phyloP scores from a whole-genome alignment of 2,329 filamentous ascomycete genomes.

The Aspergillus felis region DNA sequence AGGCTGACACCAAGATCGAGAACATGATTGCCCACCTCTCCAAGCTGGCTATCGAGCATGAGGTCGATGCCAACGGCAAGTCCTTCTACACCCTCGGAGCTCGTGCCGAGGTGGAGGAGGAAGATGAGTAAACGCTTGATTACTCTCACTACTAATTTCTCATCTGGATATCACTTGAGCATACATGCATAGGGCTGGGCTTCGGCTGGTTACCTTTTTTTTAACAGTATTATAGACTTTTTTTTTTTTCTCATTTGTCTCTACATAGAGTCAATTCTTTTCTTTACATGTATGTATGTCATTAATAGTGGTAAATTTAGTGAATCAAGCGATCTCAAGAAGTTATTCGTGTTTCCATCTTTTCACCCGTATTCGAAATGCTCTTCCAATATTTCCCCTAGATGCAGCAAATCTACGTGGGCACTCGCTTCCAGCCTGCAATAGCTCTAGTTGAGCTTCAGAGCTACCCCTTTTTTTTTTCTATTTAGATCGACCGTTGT shows the following conservation, averaged over 20 bases:
- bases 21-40: slow-evolving; percentile 51
- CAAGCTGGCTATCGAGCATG: slow-evolving; percentile 51
- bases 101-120: slow-evolving; percentile 41
- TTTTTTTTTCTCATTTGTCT: slow-evolving; percentile 31
- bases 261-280: slow-evolving; percentile 33
- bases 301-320: slow-evolving; percentile 39
- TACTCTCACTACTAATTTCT: slow-evolving; percentile 22
- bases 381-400: no score
- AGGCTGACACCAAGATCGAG: slow-evolving; percentile 52
- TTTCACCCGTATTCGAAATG: not conserved
- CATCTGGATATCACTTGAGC: slow-evolving; percentile 34
- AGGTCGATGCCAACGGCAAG: slow-evolving; percentile 45
- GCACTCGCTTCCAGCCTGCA: not conserved
- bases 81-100: slow-evolving; percentile 42
- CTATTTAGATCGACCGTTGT: not conserved
- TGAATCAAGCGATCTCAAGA: slow-evolving; percentile 34
- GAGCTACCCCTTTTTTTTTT: not conserved
- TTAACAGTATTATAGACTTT: slow-evolving; percentile 38
- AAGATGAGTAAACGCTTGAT: slow-evolving; percentile 39
- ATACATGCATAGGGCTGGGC: slow-evolving; percentile 28
- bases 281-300: slow-evolving; percentile 41
- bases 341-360: slow-evolving; percentile 1
- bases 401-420: no score
- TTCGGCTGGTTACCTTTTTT: slow-evolving; percentile 17
- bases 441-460: not conserved